Evolutionary conservation across 164 flowering plant species (phyloP).

Genomic region (Magnolia changhungtana): DNA sequence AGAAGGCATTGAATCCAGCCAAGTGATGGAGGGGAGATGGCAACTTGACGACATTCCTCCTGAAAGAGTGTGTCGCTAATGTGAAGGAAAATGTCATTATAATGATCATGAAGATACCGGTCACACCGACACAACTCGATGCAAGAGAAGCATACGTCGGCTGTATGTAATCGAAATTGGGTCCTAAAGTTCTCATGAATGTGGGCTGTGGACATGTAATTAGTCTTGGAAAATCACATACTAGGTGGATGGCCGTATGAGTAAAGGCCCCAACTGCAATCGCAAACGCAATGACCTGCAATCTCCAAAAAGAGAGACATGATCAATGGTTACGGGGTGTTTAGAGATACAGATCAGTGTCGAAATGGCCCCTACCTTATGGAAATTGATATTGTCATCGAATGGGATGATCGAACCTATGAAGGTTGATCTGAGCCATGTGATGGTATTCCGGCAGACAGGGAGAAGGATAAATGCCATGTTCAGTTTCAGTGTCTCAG

Average conservation of each 20-base stretch:
- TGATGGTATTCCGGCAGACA: constrained; percentile 79
- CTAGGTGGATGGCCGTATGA: constrained; percentile 49
- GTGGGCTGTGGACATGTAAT: constrained; percentile 25
- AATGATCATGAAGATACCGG: constrained; percentile 65
- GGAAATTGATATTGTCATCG: constrained; percentile 92
- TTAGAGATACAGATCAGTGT: background rate
- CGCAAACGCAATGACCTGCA: constrained; percentile 41
- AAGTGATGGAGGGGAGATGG: constrained; percentile 56
- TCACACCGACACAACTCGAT: constrained; percentile 33
- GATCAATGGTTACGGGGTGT: background rate
- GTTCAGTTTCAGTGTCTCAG: constrained; percentile 78
- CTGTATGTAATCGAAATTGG: constrained; percentile 41
- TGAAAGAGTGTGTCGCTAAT: constrained; percentile 65
- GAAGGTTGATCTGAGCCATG: constrained; percentile 65
- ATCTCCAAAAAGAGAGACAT: background rate
- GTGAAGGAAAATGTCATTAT: constrained; percentile 74
- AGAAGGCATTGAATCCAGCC: constrained; percentile 95
- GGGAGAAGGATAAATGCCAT: constrained; percentile 92
- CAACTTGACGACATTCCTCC: constrained; percentile 72
- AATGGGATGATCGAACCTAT: constrained; percentile 61
- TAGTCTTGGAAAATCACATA: constrained; percentile 66
- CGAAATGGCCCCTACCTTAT: constrained; percentile 38
- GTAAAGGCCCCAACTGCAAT: constrained; percentile 42
- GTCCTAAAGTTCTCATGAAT: constrained; percentile 44
- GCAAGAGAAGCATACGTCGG: constrained; percentile 51